Conservation (phyloP, 192 early-diverging fungal species). For the Linnemannia elongata region DNA sequence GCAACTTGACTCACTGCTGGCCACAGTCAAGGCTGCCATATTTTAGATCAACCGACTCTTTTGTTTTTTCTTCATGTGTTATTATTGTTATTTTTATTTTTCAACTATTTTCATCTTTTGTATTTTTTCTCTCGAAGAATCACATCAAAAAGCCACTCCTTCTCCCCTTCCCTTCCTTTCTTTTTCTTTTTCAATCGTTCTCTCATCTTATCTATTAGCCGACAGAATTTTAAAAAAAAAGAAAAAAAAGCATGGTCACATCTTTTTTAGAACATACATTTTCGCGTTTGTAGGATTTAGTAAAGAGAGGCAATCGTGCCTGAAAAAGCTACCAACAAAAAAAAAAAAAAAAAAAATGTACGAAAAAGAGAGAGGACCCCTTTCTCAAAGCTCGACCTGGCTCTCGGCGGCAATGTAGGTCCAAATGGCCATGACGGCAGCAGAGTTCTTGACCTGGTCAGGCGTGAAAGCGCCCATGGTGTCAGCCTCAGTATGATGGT, state of each 20-base stretch:
- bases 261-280: no score
- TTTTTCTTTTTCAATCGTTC: neutral
- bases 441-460: conserved; percentile 67
- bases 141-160: neutral
- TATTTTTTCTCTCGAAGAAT: conserved; percentile 3
- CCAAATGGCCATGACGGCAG: conserved; percentile 72
- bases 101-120: neutral
- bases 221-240: neutral
- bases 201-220: neutral
- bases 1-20: conserved; percentile 49
- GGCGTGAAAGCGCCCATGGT: conserved; percentile 65
- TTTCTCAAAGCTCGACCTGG: conserved; percentile 37
- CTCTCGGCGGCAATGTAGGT: conserved; percentile 68
- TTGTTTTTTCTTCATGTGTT: neutral
- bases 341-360: neutral
- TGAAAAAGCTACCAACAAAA: no score
- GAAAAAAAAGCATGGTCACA: no score
- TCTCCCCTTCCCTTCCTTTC: neutral
- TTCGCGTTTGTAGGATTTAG: no score
- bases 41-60: conserved; percentile 25
- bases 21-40: conserved; percentile 45
- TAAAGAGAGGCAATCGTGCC: no score
- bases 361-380: neutral
- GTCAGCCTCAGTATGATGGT: conserved; percentile 70
- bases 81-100: neutral